phyloP scores from a whole-genome alignment of 805 yeast genomes.

The Nakazawaea siamensis region DNA sequence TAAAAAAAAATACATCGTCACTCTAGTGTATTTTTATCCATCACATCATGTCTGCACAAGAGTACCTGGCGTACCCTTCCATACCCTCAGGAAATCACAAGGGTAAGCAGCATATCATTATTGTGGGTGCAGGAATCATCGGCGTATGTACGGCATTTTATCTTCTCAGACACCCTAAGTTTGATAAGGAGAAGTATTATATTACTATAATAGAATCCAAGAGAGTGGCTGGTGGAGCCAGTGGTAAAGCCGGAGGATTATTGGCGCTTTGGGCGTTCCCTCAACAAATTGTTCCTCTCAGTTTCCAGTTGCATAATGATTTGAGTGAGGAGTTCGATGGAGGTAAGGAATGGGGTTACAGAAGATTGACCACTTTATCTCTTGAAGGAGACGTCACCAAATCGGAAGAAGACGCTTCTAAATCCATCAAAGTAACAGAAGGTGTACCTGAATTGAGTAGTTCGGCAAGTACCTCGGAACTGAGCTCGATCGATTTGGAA shows the following conservation, averaged over 20 bases:
- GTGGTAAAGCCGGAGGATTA: constrained; percentile 96
- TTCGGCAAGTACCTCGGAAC: constrained; percentile 3
- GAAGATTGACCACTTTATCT: constrained; percentile 79
- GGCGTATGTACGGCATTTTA: constrained; percentile 95
- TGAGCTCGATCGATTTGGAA: constrained; percentile 5
- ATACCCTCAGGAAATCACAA: constrained; percentile 39
- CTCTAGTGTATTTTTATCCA: no score
- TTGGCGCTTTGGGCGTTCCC: constrained; percentile 97
- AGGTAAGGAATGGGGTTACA: constrained; percentile 86
- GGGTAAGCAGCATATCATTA: constrained; percentile 68
- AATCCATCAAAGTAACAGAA: neutral
- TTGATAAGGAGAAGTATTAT: constrained; percentile 63
- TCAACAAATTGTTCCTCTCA: constrained; percentile 81
- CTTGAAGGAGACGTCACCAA: constrained; percentile 75
- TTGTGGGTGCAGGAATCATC: constrained; percentile 92
- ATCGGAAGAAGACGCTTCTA: neutral
- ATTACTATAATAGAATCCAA: constrained; percentile 83
- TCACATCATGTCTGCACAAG: no score
- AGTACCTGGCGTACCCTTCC: constrained; percentile 22
- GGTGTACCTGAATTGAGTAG: constrained; percentile 6
- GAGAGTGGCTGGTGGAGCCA: constrained; percentile 94
- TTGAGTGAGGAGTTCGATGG: constrained; percentile 75
- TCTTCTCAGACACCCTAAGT: constrained; percentile 74
- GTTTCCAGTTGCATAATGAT: constrained; percentile 79
- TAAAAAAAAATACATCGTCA: no score